Base-by-base conservation (phyloP, 2,329 filamentous ascomycete genomes). In the Talaromyces sp. region DNA sequence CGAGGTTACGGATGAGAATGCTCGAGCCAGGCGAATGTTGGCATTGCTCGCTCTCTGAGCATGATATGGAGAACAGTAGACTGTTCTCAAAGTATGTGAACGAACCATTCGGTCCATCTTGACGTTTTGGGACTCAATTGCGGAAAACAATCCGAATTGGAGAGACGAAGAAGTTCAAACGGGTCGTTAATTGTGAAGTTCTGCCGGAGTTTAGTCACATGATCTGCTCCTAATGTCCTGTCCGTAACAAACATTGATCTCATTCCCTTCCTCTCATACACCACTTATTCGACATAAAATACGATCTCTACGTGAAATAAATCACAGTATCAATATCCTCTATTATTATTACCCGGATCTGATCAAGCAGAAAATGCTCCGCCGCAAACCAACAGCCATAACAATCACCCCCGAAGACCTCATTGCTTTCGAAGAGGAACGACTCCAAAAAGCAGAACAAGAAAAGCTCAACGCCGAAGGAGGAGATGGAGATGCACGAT, bases 321-420 rank as follows among this genome's bases (percentile, higher is more conserved):
- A n/a, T n/a, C 28, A 2, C 1, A 22, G 10, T 33, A 46, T 33
- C 9, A 33, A 17, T 31, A 45, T 9, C 2, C 10, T 39, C 13
- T 43, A 28, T 52, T n/a, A 22, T 39, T 15, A 25, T 17, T 31
- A 5, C 17, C 39, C 5, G 21, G 4, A 13, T 2, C 6, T 25
- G 1, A 2, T 37, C 17, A 25, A 13, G 33, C 8, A 33, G 1
- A 46, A 46, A 58, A 80, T 80, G 78, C 76, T 80, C 58, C 78
- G 78, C 61, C 76, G 78, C 60, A 78, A 78, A 62, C 78, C 78
- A 28, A 80, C 78, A 21, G 75, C 77, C n/a, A 76, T 80, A 45
- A 75, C 77, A 43, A 70, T 80, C 21, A 79, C 78, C 0, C 69
- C 73, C 3, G 78, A 80, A 67, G 78, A 80, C 61, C 67, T 80